phyloP scores from a whole-genome alignment of 140 eudicot species.

The Ambrosia hybrid region DNA sequence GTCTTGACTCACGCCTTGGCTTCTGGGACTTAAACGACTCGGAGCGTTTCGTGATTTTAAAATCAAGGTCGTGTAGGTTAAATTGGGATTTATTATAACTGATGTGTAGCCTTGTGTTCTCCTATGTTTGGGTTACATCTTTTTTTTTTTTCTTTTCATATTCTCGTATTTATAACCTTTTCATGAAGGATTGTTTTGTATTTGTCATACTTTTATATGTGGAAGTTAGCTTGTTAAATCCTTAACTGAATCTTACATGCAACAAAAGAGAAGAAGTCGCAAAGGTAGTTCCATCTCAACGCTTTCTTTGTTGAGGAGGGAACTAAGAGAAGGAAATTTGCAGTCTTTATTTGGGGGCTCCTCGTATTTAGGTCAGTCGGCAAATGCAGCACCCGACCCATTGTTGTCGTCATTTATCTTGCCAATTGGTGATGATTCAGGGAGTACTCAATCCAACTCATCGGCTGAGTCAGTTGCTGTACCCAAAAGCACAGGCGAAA shows the following conservation, averaged over 20 bases:
- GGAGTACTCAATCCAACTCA: constrained; percentile 50
- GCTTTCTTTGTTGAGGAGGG: constrained; percentile 83
- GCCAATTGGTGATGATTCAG: constrained; percentile 78
- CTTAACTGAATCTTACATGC: constrained; percentile 82
- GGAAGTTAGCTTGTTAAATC: constrained; percentile 38
- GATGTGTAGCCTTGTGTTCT: neutral
- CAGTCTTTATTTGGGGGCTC: constrained; percentile 91
- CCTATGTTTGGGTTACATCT: neutral
- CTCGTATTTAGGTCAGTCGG: constrained; percentile 59
- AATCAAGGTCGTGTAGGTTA: too few relatives aligned
- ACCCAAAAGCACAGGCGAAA: constrained; percentile 55
- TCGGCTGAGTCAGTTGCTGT: constrained; percentile 47
- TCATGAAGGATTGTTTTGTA: neutral
- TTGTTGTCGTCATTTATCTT: constrained; percentile 84
- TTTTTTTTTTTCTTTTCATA: neutral
- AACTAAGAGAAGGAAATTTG: constrained; percentile 82
- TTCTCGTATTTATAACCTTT: too few relatives aligned
- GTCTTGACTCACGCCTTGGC: too few relatives aligned
- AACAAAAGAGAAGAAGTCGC: constrained; percentile 85
- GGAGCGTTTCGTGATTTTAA: too few relatives aligned
- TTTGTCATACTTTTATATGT: neutral
- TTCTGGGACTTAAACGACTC: too few relatives aligned
- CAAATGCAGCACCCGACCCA: constrained; percentile 86
- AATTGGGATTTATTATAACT: too few relatives aligned
- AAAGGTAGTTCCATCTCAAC: constrained; percentile 81